A percentile compares a stretch with the other conserved stretches of the same genome.
Conservation (phyloP, 345 rosid species). For the Lepidium sativum region DNA sequence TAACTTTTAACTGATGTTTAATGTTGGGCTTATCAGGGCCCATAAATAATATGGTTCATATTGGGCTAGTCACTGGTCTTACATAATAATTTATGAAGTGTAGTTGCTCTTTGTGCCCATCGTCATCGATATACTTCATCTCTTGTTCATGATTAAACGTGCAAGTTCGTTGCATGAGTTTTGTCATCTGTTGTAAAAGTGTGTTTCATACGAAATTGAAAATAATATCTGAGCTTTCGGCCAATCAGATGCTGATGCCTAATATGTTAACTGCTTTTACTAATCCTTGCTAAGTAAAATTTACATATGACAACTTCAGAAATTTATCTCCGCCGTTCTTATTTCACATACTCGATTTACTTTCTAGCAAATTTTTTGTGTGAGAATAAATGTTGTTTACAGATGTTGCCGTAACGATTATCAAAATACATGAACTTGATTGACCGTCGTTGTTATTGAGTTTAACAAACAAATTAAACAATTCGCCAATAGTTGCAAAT, state of each 20-base stretch:
- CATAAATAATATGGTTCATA: neutral
- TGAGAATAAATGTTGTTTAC: neutral
- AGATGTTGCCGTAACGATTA: neutral
- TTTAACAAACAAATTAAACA: neutral
- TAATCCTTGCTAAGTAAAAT: neutral
- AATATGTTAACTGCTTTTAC: neutral
- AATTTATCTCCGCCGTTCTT: neutral
- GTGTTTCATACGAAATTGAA: too few species aligned
- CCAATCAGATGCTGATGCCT: neutral
- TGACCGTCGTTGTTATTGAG: neutral
- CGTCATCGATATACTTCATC: neutral
- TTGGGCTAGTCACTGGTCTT: neutral
- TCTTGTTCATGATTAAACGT: neutral
- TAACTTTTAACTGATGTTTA: neutral
- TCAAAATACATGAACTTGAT: neutral
- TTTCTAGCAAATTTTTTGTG: neutral
- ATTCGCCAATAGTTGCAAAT: neutral
- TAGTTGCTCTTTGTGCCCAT: neutral
- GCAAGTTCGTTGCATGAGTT: too few species aligned
- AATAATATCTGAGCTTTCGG: neutral
- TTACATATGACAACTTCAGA: neutral
- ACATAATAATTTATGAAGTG: neutral
- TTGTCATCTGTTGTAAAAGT: too few species aligned
- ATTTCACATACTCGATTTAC: neutral
- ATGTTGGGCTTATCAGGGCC: neutral